phyloP scores from a whole-genome alignment of 805 yeast genomes.

The Sugiyamaella marilandica region DNA sequence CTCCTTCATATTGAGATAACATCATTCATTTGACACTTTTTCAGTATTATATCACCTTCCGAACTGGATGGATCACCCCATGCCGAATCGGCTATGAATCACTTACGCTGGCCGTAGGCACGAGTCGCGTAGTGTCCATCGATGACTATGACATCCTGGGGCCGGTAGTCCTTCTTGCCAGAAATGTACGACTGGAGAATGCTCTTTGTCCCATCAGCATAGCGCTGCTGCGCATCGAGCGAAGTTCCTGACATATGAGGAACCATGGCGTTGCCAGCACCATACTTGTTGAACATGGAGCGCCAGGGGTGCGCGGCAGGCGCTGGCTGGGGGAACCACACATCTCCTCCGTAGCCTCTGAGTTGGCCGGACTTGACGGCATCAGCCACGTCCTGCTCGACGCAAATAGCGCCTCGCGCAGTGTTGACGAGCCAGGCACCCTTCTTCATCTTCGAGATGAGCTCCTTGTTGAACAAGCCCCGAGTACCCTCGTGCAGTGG shows the following conservation, averaged over 20 bases:
- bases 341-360: conserved; percentile 82
- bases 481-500: conserved; percentile 68
- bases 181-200: conserved; percentile 60
- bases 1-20: too few species aligned
- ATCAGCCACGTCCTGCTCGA: conserved; percentile 67
- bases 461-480: conserved; percentile 62
- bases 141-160: conserved; percentile 66
- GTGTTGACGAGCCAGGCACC: conserved; percentile 75
- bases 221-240: conserved; percentile 72
- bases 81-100: too few species aligned
- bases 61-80: too few species aligned
- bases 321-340: conserved; percentile 82
- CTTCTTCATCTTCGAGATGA: conserved; percentile 58
- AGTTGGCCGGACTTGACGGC: conserved; percentile 66
- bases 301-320: conserved; percentile 78
- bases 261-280: conserved; percentile 81
- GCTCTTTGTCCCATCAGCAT: conserved; percentile 62
- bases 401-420: conserved; percentile 78
- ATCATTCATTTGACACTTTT: too few species aligned
- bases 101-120: conserved; percentile 50
- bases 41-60: too few species aligned
- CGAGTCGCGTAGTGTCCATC: conserved; percentile 70
- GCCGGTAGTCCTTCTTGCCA: conserved; percentile 61
- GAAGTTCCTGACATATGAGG: conserved; percentile 80
- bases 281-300: conserved; percentile 55